phyloP scores from a whole-genome alignment of 2,329 filamentous ascomycete species.

The Nemania bipapillata region DNA sequence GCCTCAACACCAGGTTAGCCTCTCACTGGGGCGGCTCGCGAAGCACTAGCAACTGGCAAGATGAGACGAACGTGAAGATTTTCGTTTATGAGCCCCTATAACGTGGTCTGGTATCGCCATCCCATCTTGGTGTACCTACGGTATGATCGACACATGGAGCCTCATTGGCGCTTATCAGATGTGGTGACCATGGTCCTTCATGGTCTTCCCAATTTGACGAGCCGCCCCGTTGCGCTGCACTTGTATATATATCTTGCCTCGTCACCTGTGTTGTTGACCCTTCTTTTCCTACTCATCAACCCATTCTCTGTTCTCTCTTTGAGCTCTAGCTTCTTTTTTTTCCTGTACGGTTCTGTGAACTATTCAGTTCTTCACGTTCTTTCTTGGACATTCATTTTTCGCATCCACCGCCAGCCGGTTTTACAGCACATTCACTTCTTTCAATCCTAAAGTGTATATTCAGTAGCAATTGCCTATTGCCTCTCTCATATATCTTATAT shows the following conservation, averaged over 20 bases:
- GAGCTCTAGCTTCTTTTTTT: slow-evolving; percentile 43
- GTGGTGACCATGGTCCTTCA: slow-evolving; percentile 27
- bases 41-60: slow-evolving; percentile 4
- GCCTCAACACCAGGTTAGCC: slow-evolving; percentile 5
- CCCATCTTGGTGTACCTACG: slow-evolving; percentile 1
- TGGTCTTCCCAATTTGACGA: slow-evolving; percentile 25
- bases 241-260: slow-evolving; percentile 42
- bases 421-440: slow-evolving; percentile 40
- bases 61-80: slow-evolving; percentile 38
- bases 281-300: slow-evolving; percentile 41
- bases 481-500: slow-evolving; percentile 26
- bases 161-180: slow-evolving; percentile 38
- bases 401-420: slow-evolving; percentile 49
- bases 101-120: slow-evolving; percentile 27
- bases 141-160: slow-evolving; percentile 47
- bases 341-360: slow-evolving; percentile 54
- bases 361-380: slow-evolving; percentile 51
- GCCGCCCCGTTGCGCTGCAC: slow-evolving; percentile 3
- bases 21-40: slow-evolving; percentile 11
- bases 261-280: slow-evolving; percentile 28
- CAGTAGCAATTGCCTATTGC: slow-evolving; percentile 36
- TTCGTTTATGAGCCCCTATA: slow-evolving; percentile 23
- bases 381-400: slow-evolving; percentile 46
- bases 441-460: slow-evolving; percentile 30
- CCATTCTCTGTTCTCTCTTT: slow-evolving; percentile 49